A percentile compares a stretch with the other conserved stretches of the same genome.
These are phyloP conservation scores for Fusarium proliferatum DNA, from an alignment of 2,329 filamentous ascomycete species.

Conservation along the genomic window DNA sequence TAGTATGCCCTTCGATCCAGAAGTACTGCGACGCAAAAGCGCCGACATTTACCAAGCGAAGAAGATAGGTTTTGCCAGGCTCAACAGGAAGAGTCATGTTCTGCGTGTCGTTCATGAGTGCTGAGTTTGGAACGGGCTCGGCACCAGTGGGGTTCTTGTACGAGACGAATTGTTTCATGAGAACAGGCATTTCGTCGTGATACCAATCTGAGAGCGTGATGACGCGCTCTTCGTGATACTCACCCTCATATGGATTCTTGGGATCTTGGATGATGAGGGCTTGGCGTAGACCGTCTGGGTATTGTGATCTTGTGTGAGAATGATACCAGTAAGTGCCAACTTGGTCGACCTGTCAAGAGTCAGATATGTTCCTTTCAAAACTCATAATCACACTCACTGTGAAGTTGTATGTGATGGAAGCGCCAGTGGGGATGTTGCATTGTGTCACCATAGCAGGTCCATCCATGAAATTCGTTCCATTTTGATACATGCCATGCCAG, in stretches of 20 bases:
- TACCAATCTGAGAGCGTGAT: not conserved
- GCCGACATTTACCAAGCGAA: not conserved
- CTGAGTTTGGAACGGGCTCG: not conserved
- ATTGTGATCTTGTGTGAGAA: not conserved
- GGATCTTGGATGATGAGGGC: not conserved
- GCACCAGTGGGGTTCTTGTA: not conserved
- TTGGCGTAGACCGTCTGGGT: not conserved
- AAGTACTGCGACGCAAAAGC: not conserved
- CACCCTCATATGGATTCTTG: not conserved
- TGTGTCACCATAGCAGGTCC: not conserved
- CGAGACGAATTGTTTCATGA: not conserved
- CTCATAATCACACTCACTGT: not conserved
- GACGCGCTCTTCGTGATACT: not conserved
- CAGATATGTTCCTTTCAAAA: no score
- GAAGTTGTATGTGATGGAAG: not conserved
- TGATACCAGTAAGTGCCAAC: not conserved
- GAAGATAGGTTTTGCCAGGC: not conserved
- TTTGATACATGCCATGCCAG: not conserved
- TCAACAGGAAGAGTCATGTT: not conserved
- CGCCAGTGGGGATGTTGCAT: not conserved
- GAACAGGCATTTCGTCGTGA: not conserved
- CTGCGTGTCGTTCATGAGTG: not conserved
- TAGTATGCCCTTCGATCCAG: not conserved
- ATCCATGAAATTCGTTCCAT: not conserved
- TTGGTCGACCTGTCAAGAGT: not conserved